These are phyloP conservation scores for Amphichorda felina DNA, from an alignment of 2,329 filamentous ascomycete genomes.

Conservation along the genomic window DNA sequence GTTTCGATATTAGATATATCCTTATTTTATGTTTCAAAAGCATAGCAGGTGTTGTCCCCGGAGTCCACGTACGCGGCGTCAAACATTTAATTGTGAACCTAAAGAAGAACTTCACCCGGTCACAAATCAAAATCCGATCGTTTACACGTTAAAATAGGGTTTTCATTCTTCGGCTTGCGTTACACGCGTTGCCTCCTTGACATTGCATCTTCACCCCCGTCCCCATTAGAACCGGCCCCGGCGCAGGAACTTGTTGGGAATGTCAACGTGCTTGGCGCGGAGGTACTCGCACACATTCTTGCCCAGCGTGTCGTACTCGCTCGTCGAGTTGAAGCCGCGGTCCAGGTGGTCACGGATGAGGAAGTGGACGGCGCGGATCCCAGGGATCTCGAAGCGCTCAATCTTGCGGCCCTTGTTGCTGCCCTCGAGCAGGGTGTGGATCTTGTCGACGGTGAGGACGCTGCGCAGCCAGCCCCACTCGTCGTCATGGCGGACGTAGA, in stretches of 20 bases:
- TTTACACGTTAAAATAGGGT: too few species aligned
- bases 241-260: conserved; percentile 28
- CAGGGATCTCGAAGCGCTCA: conserved; percentile 29
- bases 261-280: conserved; percentile 27
- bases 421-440: conserved; percentile 20
- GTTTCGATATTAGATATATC: too few species aligned
- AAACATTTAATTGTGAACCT: too few species aligned
- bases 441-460: conserved; percentile 22
- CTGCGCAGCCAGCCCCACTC: conserved; percentile 29
- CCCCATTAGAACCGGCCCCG: conserved; percentile 13
- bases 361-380: conserved; percentile 19
- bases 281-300: conserved; percentile 34
- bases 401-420: conserved; percentile 19
- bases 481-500: conserved; percentile 26
- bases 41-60: too few species aligned
- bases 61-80: too few species aligned
- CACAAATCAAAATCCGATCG: too few species aligned
- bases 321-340: conserved; percentile 23
- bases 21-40: too few species aligned
- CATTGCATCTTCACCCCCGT: too few species aligned
- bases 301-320: conserved; percentile 29
- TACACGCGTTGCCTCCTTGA: too few species aligned
- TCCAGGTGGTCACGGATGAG: conserved; percentile 28
- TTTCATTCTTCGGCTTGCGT: too few species aligned
- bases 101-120: too few species aligned